Base-by-base conservation (phyloP, 2,329 filamentous ascomycete genomes). In the Fusarium haematococcum region DNA sequence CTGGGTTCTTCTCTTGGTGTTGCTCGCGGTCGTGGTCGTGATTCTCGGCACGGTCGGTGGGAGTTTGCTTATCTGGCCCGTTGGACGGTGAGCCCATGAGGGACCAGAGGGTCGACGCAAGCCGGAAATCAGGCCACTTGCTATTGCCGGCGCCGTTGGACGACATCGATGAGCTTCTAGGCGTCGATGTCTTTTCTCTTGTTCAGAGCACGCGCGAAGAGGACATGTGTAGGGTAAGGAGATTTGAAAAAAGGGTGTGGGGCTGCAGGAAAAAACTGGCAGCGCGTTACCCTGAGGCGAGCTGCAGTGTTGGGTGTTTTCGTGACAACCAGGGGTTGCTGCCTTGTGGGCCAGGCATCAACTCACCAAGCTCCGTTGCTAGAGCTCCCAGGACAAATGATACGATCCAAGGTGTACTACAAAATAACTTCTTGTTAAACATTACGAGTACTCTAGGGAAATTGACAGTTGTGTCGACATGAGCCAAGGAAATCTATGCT, bases 51-150 rank as follows among this genome's bases (percentile, higher is more conserved):
- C 69, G 66, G 71, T 77, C 69, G 59, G 70, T 73, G 43, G 73
- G 59, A 18, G 68, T 64, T 63, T 73, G 71, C 61, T 74, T 75
- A n/a, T 79, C 75, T 70, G 74, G 62, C 58, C 67, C 76, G 67
- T 75, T 71, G 65, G 79, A 74, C 63, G 79, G 78, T 25, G 80
- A 76, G 67, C 80, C 79, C 50, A 80, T 74, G 10, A 81, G 73
- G 48, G 76, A 78, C 71, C 76, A 77, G 33, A 81, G 70, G 27
- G 75, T 79, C 57, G 80, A 82, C 62, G 81, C 80, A 69, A 83
- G 71, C 66, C 78, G 76, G 59, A 81, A 78, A 69, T 82, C 74
- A 68, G 78, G 76, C 81, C 81, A 83, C 81, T 78, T 80, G 74
- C 70, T 79, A 65, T 70, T 75, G 32, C 69, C 50, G 41, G 65